Evolutionary conservation across 768 basidiomycete species (phyloP), one percentile per base, ranked within the genome.

Genomic region (Russula abietina): DNA sequence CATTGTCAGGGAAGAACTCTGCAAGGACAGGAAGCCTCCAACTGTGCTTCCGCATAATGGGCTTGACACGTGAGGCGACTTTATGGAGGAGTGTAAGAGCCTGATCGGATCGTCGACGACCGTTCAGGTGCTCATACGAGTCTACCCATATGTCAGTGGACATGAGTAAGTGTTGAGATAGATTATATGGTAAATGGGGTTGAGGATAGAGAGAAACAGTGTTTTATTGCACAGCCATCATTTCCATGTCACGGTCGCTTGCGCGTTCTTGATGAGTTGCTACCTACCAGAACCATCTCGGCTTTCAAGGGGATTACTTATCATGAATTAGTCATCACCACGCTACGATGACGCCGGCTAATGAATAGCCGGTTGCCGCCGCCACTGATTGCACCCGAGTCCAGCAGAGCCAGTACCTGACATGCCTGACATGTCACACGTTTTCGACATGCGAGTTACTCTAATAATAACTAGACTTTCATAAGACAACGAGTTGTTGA

Each of bases 1-100:
- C 80, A 56, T 82, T 82, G 11, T 85, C 82, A 5, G 93, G 93
- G 68, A 89, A 92, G 79, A 95, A 93, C 73, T 96, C 91, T n/a
- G 85, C 77, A n/a, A 92, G 82, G 1, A 84, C 79, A 30, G 89
- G 88, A 30, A 93, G 77, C 30, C 81, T 78, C 94, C 94, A 98
- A 5, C 75, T 75, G 68, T 87, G 87, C 67, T 87, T 91, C 61
- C 86, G 79, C 94, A 97, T 97, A 67, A 98, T 93, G 8, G 95
- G 95, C 73, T 94, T 95, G 55, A 96, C 92, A 54, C 91, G 79
- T 1, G 86, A 85, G 0, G 88, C 86, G 33, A 91, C 79, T 65
- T 80, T 80, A 67, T 88, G 81, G 41, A 94, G 79, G 71, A 89
- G 77, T 17, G 77, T 72, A 48, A 91, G 77, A 19, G 92, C 91